Conservation (phyloP, 2,329 filamentous ascomycete genomes). For the Amylocarpus encephaloides region DNA sequence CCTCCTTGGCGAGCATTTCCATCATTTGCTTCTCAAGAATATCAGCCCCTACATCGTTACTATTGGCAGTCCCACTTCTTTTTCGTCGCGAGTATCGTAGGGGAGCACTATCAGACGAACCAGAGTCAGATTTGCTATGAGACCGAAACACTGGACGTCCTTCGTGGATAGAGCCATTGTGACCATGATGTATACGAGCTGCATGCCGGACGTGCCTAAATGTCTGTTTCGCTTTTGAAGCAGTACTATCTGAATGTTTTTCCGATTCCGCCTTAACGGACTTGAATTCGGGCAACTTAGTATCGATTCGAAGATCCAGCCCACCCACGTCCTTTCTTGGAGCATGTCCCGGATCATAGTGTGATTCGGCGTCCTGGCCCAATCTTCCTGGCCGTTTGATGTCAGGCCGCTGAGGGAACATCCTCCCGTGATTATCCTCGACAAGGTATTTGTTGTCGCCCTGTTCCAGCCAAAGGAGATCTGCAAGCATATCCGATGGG, state of each 20-base stretch:
- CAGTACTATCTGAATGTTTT: conserved; percentile 41
- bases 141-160: conserved; percentile 48
- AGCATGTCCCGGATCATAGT: conserved; percentile 10
- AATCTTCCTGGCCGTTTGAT: conserved; percentile 31
- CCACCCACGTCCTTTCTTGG: conserved; percentile 13
- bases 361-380: conserved; percentile 27
- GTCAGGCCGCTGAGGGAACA: conserved; percentile 51
- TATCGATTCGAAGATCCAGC: conserved; percentile 27
- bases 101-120: conserved; percentile 52
- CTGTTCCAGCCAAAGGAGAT: conserved; percentile 86
- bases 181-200: conserved; percentile 48
- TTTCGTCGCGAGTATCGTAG: conserved; percentile 32
- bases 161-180: conserved; percentile 45
- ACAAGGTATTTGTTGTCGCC: conserved; percentile 72
- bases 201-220: conserved; percentile 47
- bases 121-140: conserved; percentile 50
- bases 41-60: conserved; percentile 43
- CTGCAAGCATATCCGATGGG: conserved; percentile 80
- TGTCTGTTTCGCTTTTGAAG: conserved; percentile 55
- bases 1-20: conserved; percentile 52
- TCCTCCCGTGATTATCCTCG: conserved; percentile 70
- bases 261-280: conserved; percentile 25
- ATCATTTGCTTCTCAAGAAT: conserved; percentile 56
- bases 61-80: conserved; percentile 39
- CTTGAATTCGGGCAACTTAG: conserved; percentile 30